phyloP scores from a whole-genome alignment of 2,329 filamentous ascomycete genomes.

The Clonostachys byssicola region DNA sequence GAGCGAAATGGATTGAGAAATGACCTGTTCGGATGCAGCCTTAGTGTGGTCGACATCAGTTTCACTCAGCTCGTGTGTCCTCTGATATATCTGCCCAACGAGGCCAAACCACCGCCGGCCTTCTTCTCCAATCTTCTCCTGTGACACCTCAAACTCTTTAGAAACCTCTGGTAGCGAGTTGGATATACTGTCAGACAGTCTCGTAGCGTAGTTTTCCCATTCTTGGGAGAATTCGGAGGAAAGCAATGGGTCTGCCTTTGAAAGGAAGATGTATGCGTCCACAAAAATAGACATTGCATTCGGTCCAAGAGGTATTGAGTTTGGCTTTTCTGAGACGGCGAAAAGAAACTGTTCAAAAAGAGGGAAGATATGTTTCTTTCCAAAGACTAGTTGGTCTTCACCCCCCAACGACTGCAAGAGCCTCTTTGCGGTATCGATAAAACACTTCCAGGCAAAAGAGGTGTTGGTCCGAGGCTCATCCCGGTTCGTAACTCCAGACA shows the following conservation, averaged over 20 bases:
- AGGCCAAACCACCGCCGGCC: slow-evolving; percentile 66
- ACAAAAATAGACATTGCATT: slow-evolving; percentile 34
- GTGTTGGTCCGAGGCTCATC: slow-evolving; percentile 72
- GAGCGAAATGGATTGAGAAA: slow-evolving; percentile 31
- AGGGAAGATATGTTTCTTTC: slow-evolving; percentile 46
- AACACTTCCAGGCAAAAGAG: slow-evolving; percentile 68
- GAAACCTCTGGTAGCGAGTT: slow-evolving; percentile 79
- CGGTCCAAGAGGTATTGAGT: slow-evolving; percentile 20
- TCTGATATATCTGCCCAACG: slow-evolving; percentile 37
- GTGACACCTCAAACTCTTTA: slow-evolving; percentile 69
- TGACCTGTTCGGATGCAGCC: slow-evolving; percentile 17
- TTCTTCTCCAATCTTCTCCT: slow-evolving; percentile 62
- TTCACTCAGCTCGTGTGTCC: slow-evolving; percentile 10
- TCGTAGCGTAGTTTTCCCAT: slow-evolving; percentile 42
- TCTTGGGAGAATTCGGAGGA: slow-evolving; percentile 47
- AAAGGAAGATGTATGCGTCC: slow-evolving; percentile 40
- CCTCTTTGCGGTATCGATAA: slow-evolving; percentile 59
- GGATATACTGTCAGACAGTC: slow-evolving; percentile 61
- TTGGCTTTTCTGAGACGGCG: slow-evolving; percentile 31
- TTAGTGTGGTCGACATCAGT: slow-evolving; percentile 19
- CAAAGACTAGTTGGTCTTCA: slow-evolving; percentile 38
- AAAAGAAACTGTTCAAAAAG: slow-evolving; percentile 51
- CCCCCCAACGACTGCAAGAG: slow-evolving; percentile 42
- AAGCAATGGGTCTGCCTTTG: slow-evolving; percentile 31
- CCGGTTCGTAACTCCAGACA: slow-evolving; percentile 65